A percentile compares a stretch with the other conserved stretches of the same genome.
Evolutionary conservation across 768 basidiomycete species (phyloP).

Genomic region (Mycena filopes): DNA sequence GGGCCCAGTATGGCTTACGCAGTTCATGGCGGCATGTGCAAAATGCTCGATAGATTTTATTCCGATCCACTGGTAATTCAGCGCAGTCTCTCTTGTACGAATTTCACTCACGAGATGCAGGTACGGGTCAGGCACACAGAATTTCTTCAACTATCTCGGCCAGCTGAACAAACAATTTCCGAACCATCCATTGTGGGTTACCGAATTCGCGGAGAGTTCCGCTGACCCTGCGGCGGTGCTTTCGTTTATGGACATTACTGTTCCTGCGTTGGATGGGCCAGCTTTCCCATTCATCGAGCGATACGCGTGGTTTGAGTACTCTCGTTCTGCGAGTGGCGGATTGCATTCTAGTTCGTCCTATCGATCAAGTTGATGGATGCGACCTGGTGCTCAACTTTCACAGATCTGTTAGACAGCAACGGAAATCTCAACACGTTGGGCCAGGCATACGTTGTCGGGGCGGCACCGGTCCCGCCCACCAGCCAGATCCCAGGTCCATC

Average conservation of each 20-base stretch:
- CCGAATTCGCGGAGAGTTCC: neutral
- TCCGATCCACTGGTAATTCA: conserved; percentile 47
- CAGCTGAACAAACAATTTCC: neutral
- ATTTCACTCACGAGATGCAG: neutral
- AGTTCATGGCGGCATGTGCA: conserved; percentile 47
- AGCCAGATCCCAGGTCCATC: neutral
- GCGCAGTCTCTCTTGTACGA: no score
- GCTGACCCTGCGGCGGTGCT: no score
- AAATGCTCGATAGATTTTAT: conserved; percentile 50
- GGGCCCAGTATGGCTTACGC: conserved; percentile 46
- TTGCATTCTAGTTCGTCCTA: neutral
- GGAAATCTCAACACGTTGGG: neutral
- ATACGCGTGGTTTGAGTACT: neutral
- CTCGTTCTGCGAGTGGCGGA: neutral
- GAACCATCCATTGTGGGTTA: neutral
- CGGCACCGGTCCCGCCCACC: no score
- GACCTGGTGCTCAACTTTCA: no score
- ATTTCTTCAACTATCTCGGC: neutral
- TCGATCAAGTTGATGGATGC: no score
- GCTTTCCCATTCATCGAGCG: neutral
- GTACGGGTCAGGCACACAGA: neutral
- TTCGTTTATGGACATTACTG: neutral
- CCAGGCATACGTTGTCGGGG: neutral
- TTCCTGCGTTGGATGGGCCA: neutral
- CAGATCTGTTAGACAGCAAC: neutral